These are phyloP conservation scores for Penicillium crustosum DNA, from an alignment of 2,329 filamentous ascomycete species.

Conservation along the genomic window DNA sequence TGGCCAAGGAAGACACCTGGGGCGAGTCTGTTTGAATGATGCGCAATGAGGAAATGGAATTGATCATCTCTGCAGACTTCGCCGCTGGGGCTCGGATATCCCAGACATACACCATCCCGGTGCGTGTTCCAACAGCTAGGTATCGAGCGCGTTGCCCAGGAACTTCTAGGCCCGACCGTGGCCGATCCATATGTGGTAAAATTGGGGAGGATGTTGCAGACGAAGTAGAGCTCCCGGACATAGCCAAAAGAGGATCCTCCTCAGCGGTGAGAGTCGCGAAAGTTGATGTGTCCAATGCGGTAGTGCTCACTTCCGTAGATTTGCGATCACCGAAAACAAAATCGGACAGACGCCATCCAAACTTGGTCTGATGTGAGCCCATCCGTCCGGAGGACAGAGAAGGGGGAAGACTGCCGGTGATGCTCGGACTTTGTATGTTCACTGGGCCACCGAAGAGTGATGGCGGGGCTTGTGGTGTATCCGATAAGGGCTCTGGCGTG, in stretches of 20 bases:
- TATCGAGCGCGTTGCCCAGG: slow-evolving; percentile 83
- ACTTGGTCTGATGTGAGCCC: slow-evolving; percentile 41
- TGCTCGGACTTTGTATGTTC: slow-evolving; percentile 21
- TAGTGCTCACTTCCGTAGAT: slow-evolving; percentile 65
- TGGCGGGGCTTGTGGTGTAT: slow-evolving; percentile 21
- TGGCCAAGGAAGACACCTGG: slow-evolving; percentile 75
- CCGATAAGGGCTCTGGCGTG: slow-evolving; percentile 13
- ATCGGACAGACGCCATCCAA: slow-evolving; percentile 67
- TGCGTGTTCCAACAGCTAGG: slow-evolving; percentile 75
- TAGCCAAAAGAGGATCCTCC: slow-evolving; percentile 73
- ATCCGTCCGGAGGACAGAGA: slow-evolving; percentile 35
- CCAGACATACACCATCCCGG: slow-evolving; percentile 78
- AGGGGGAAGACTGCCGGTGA: slow-evolving; percentile 27
- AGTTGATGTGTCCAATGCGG: slow-evolving; percentile 70
- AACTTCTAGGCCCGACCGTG: slow-evolving; percentile 57
- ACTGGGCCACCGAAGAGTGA: slow-evolving; percentile 55
- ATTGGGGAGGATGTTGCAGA: slow-evolving; percentile 54
- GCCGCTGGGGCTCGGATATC: slow-evolving; percentile 70
- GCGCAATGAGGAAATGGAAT: slow-evolving; percentile 69
- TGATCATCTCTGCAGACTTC: slow-evolving; percentile 54
- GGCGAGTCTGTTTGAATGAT: slow-evolving; percentile 89
- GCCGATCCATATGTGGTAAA: slow-evolving; percentile 50
- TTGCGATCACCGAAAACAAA: slow-evolving; percentile 63
- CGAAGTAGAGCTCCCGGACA: slow-evolving; percentile 56
- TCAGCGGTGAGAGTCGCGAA: slow-evolving; percentile 68